A percentile compares a stretch with the other conserved stretches of the same genome.
Evolutionary conservation across 345 rosid species (phyloP).

Genomic region (Nasturtium officinale): DNA sequence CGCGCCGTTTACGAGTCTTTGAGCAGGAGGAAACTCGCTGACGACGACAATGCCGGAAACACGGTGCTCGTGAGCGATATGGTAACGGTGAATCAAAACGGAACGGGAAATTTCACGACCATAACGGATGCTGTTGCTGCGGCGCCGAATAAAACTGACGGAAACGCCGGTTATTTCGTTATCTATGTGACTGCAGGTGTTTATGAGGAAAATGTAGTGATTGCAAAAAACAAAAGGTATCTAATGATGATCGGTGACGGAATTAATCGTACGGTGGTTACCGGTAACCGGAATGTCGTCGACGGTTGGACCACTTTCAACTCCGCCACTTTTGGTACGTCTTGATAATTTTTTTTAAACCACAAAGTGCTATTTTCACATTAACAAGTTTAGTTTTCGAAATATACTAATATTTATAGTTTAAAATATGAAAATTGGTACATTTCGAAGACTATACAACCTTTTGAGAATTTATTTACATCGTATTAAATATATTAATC

Average conservation of each 20-base stretch:
- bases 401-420: not conserved
- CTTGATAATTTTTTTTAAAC: not conserved
- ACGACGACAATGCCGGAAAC: conserved; percentile 30
- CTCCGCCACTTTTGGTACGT: conserved; percentile 74
- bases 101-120: conserved; percentile 72
- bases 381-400: not conserved
- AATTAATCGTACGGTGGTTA: conserved; percentile 74
- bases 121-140: conserved; percentile 68
- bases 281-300: conserved; percentile 77
- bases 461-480: not conserved
- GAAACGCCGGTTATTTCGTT: conserved; percentile 68
- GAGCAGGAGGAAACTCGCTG: conserved; percentile 56
- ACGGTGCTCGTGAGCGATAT: conserved; percentile 54
- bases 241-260: conserved; percentile 94
- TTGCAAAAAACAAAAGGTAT: conserved; percentile 68
- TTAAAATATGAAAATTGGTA: not conserved
- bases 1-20: conserved; percentile 60
- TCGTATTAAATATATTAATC: not conserved
- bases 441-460: not conserved
- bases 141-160: conserved; percentile 73
- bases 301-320: conserved; percentile 92
- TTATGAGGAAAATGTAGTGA: conserved; percentile 73
- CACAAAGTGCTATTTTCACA: not conserved
- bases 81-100: conserved; percentile 70
- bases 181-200: conserved; percentile 68